These are phyloP conservation scores for Plasmodium knowlesi DNA, from an alignment of 169 alveolate genomes.

Conservation along the genomic window DNA sequence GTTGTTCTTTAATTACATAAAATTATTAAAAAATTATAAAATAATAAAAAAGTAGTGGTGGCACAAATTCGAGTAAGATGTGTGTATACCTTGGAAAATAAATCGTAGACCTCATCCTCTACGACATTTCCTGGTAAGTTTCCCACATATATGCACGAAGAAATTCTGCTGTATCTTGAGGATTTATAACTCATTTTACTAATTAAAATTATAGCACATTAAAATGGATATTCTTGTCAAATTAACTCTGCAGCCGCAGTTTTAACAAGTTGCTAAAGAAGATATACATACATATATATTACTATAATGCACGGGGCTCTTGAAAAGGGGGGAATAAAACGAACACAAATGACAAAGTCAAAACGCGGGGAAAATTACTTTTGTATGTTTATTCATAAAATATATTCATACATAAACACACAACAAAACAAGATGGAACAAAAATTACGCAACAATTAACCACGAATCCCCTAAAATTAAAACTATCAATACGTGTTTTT, in stretches of 20 bases:
- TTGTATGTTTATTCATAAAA: not conserved
- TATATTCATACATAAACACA: not conserved
- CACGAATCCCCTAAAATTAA: conserved; percentile 17
- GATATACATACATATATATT: not conserved
- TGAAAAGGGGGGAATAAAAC: not conserved
- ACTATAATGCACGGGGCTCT: not conserved
- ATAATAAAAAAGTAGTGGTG: not conserved
- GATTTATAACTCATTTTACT: conserved; percentile 78
- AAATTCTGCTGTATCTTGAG: conserved; percentile 74
- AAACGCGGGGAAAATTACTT: not conserved
- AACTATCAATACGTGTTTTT: conserved; percentile 39
- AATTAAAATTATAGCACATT: conserved; percentile 37
- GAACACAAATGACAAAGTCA: not conserved
- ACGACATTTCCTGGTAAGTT: conserved; percentile 81
- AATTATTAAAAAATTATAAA: conserved; percentile 2
- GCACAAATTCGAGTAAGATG: not conserved
- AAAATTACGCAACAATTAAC: conserved; percentile 14
- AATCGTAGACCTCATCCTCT: conserved; percentile 79
- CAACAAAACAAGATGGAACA: conserved; percentile 55
- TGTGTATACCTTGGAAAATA: conserved; percentile 77
- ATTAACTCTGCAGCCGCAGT: conserved; percentile 10
- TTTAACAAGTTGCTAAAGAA: conserved; percentile 33
- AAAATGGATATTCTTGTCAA: conserved; percentile 24
- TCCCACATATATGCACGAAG: conserved; percentile 82
- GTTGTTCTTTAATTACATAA: not conserved